These are phyloP conservation scores for Entophlyctis luteolus DNA, from an alignment of 192 early-diverging fungal species.

Conservation along the genomic window DNA sequence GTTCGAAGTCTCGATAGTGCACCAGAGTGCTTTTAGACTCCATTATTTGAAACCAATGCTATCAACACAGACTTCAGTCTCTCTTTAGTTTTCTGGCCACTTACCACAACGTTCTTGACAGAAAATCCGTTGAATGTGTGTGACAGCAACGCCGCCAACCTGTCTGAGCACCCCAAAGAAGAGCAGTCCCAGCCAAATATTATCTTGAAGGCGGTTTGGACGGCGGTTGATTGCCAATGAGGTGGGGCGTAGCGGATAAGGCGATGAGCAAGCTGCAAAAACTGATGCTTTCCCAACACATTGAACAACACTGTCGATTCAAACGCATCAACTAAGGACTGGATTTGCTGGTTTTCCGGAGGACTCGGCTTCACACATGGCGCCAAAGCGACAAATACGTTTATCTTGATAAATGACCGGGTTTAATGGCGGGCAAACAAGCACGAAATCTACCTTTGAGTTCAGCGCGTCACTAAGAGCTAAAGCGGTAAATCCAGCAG, in stretches of 20 bases:
- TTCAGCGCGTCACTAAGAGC: constrained; percentile 76
- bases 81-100: constrained; percentile 74
- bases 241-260: constrained; percentile 79
- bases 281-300: constrained; percentile 68
- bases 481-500: constrained; percentile 83
- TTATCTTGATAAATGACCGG: constrained; percentile 42
- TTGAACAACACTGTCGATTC: not conserved
- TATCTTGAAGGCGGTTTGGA: constrained; percentile 66
- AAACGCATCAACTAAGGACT: not conserved
- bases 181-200: constrained; percentile 83
- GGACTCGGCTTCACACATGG: constrained; percentile 75
- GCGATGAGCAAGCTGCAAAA: constrained; percentile 72
- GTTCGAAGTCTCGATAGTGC: not conserved
- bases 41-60: constrained; percentile 41
- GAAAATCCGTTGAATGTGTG: constrained; percentile 72
- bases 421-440: not conserved
- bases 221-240: constrained; percentile 87
- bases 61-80: constrained; percentile 85
- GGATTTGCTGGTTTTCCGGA: not conserved
- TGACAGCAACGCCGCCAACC: constrained; percentile 65
- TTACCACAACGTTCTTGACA: constrained; percentile 79
- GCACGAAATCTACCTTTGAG: constrained; percentile 42
- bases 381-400: constrained; percentile 84
- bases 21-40: not conserved
- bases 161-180: constrained; percentile 39